Base-by-base conservation (phyloP, 2,329 filamentous ascomycete genomes). In the Colletotrichum sp. region DNA sequence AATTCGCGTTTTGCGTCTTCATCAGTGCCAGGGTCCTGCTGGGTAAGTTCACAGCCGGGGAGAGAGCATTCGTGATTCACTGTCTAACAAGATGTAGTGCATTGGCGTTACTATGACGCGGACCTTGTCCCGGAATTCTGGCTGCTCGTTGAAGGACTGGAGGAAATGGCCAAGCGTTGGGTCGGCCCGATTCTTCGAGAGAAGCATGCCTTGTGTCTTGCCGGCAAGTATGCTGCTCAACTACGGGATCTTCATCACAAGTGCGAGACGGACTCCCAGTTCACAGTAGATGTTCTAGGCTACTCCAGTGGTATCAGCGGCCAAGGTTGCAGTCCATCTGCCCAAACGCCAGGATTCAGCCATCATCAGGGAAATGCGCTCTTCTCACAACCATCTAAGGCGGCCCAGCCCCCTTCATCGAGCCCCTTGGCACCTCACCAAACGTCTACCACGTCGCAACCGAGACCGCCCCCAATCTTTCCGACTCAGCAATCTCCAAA, bases 1-100 rank as follows among this genome's bases (percentile, higher is more conserved):
- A 88, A 48, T 88, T 87, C 76, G 82, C 85, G 0, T 87, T 89
- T 38, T 89, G 87, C 73, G 81, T 85, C 1, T 89, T 87, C 59
- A 81, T 89, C 10, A 86, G 84, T n/a, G 87, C 83, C 0, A 80
- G 87, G 12, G 83, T 87, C 5, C 79, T 89, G 0, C 79, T 89
- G 16, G 73, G 78, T 78, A 69, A 26, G 69, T 48, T 5, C 16
- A 21, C 1, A 9, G 7, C 1, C 2, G 55, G 24, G 14, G 3
- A n/a, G 8, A 58, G 55, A 30, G 13, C 2, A 9, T 58, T 4
- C 5, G 4, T 14, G 8, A 6, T n/a, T 14, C n/a, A 28, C 10
- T 28, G 7, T 24, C 34, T 76, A 24, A 76, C n/a, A 5, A 52
- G 7, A 9, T 5, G 1, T 12, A 79, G 81, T 83, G 0, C 83